These are phyloP conservation scores for Xylaria sp. DNA, from an alignment of 2,329 filamentous ascomycete species.

Conservation along the genomic window DNA sequence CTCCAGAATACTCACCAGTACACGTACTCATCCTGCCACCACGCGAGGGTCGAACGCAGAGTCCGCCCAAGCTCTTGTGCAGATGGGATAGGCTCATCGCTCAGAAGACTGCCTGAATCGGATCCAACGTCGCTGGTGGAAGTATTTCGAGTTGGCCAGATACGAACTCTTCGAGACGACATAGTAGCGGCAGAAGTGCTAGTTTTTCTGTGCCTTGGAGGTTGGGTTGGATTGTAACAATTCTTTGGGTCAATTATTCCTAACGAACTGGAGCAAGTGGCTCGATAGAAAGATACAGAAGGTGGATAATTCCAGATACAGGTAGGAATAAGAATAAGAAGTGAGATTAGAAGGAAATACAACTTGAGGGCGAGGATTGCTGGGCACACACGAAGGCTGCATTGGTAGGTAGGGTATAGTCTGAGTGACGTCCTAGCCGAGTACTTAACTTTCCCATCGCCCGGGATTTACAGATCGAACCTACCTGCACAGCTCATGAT, in stretches of 20 bases:
- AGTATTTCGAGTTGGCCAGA: conserved; percentile 22
- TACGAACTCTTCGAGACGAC: conserved; percentile 17
- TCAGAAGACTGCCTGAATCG: conserved; percentile 29
- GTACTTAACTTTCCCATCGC: not conserved
- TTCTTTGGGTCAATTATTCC: not conserved
- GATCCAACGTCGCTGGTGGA: conserved; percentile 27
- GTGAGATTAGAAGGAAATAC: not conserved
- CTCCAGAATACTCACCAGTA: conserved; percentile 41
- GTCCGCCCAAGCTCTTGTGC: conserved; percentile 41
- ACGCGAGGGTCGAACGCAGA: conserved; percentile 48
- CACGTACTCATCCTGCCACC: conserved; percentile 54
- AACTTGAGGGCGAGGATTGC: not conserved
- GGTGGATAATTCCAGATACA: not conserved
- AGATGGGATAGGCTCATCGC: conserved; percentile 40
- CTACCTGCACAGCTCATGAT: not conserved
- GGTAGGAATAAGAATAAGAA: not conserved
- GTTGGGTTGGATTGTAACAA: not conserved
- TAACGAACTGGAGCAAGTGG: not conserved
- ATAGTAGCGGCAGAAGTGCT: conserved; percentile 6
- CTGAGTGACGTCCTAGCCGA: not conserved
- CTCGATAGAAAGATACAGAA: not conserved
- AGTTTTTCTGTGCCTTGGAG: not conserved
- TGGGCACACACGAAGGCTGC: not conserved
- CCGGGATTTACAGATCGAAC: not conserved
- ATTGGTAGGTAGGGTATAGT: no score